These are phyloP conservation scores for Globisporangium echinulatum DNA, from an alignment of 352 stramenopile species.

Conservation along the genomic window DNA sequence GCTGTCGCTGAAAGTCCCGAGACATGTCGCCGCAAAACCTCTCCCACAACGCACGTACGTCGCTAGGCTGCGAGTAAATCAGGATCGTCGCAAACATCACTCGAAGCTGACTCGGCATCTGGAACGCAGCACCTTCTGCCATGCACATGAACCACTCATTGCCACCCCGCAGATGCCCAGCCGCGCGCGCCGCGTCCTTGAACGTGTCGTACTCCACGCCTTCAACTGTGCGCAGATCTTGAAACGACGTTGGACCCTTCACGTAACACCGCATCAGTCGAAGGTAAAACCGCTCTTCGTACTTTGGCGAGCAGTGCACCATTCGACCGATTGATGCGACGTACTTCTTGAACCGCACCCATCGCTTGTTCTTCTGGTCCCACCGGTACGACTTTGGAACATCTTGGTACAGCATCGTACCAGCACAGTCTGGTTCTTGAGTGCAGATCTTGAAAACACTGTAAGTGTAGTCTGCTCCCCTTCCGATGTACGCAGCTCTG, in stretches of 20 bases:
- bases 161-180: slow-evolving; percentile 18
- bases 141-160: slow-evolving; percentile 17
- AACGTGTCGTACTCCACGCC: not conserved
- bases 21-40: slow-evolving; percentile 7
- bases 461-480: slow-evolving; percentile 3
- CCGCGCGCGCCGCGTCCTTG: not conserved
- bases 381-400: not conserved
- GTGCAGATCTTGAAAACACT: slow-evolving; percentile 1
- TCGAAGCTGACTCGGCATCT: slow-evolving; percentile 25
- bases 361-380: not conserved
- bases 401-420: not conserved
- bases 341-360: not conserved
- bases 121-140: slow-evolving; percentile 5
- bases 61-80: slow-evolving; percentile 8
- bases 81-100: slow-evolving; percentile 25
- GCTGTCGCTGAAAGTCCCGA: slow-evolving; percentile 7
- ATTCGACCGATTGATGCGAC: not conserved
- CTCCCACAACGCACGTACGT: slow-evolving; percentile 13
- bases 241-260: not conserved
- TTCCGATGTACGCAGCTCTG: not conserved
- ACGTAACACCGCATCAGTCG: not conserved
- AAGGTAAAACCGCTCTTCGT: not conserved
- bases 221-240: not conserved
- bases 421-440: not conserved
- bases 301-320: not conserved